Evolutionary conservation across 805 yeast genomes (phyloP).

Genomic region (Saccharomycopsis sp.): DNA sequence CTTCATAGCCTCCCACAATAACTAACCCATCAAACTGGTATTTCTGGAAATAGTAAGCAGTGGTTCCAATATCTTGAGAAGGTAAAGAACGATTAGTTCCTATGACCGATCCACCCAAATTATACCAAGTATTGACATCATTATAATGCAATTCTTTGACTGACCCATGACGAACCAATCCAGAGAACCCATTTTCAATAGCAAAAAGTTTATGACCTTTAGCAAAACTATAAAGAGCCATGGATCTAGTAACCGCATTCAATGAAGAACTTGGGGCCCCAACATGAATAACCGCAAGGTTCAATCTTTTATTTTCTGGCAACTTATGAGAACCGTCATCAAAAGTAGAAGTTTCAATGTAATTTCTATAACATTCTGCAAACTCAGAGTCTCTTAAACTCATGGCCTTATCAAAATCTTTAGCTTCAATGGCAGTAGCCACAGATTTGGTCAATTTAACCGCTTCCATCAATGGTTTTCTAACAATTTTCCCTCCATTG

Average conservation of each 20-base stretch:
- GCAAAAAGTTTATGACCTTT: slow-evolving; percentile 88
- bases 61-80: slow-evolving; percentile 68
- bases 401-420: slow-evolving; percentile 83
- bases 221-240: slow-evolving; percentile 78
- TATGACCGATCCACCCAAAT: slow-evolving; percentile 88
- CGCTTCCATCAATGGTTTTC: slow-evolving; percentile 83
- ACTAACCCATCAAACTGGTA: slow-evolving; percentile 80
- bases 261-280: slow-evolving; percentile 98
- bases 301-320: slow-evolving; percentile 52
- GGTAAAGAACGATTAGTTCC: slow-evolving; percentile 94
- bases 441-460: slow-evolving; percentile 82
- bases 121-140: slow-evolving; percentile 82
- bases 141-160: slow-evolving; percentile 69
- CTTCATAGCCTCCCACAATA: slow-evolving; percentile 95
- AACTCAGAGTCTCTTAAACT: slow-evolving; percentile 80
- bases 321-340: slow-evolving; percentile 49
- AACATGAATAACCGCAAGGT: slow-evolving; percentile 77
- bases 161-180: slow-evolving; percentile 82
- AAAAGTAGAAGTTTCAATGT: slow-evolving; percentile 54
- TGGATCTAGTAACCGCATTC: slow-evolving; percentile 88
- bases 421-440: slow-evolving; percentile 71
- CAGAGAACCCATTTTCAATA: slow-evolving; percentile 87
- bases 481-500: slow-evolving; percentile 73
- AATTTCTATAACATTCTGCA: slow-evolving; percentile 60
- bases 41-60: slow-evolving; percentile 89